These are phyloP conservation scores for Otatea glauca DNA, from an alignment of 176 grass and related monocot genomes.

Conservation along the genomic window DNA sequence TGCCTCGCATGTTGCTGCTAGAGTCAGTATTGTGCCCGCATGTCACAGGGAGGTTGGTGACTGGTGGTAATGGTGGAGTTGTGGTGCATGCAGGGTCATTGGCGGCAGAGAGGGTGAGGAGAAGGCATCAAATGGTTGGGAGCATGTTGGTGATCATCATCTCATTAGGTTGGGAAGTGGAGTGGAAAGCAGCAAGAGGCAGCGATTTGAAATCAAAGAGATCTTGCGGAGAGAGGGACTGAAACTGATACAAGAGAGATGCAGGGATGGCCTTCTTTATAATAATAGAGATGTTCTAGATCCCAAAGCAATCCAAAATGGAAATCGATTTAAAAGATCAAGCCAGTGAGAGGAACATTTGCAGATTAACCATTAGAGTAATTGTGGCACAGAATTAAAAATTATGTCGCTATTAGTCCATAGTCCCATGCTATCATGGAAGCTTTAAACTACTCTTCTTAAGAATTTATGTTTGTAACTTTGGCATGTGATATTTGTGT, in stretches of 20 bases:
- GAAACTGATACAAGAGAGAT: conserved; percentile 2
- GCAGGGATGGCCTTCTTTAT: conserved; percentile 7
- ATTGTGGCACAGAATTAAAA: neutral
- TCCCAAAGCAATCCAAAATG: neutral
- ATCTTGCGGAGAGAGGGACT: neutral
- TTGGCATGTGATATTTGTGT: neutral
- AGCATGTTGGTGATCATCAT: neutral
- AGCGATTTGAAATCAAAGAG: neutral
- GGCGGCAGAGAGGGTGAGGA: conserved; percentile 3
- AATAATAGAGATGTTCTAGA: neutral
- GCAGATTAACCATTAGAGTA: neutral
- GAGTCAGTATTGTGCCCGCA: neutral
- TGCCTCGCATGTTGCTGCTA: conserved; percentile 10
- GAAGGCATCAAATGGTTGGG: neutral
- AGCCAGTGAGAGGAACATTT: conserved; percentile 20
- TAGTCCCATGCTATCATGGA: conserved; percentile 1
- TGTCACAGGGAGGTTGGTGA: neutral
- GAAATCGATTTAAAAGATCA: neutral
- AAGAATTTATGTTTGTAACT: conserved; percentile 6
- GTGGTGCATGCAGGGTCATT: neutral
- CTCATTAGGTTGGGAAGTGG: conserved; percentile 29
- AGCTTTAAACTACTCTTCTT: neutral
- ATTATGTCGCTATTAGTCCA: neutral
- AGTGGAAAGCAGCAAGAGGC: neutral
- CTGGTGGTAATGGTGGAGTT: conserved; percentile 13